These are phyloP conservation scores for Gracilaria vermiculophylla DNA, from an alignment of 23 red algal genomes.

Conservation along the genomic window DNA sequence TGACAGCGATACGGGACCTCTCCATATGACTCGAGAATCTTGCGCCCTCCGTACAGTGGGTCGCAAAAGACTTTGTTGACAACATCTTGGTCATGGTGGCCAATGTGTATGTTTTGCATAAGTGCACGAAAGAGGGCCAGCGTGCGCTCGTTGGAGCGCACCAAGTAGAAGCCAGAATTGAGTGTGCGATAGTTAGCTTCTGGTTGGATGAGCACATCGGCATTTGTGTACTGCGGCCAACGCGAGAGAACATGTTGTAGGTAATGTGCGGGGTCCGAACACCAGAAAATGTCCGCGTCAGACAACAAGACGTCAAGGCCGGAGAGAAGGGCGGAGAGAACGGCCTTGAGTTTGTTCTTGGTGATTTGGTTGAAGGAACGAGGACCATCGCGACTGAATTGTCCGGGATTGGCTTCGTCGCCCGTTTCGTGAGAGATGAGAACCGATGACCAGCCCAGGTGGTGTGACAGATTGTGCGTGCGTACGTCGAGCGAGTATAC, in stretches of 20 bases:
- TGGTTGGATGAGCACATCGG: conserved; percentile 53
- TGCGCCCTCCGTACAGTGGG: conserved; percentile 4
- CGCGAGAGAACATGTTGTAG: background rate
- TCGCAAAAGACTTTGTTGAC: conserved; percentile 61
- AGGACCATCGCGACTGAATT: background rate
- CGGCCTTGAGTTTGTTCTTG: conserved; percentile 42
- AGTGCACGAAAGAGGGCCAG: conserved; percentile 16
- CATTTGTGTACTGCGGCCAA: background rate
- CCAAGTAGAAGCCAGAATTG: conserved; percentile 50
- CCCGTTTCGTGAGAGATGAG: conserved; percentile 18
- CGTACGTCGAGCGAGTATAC: conserved; percentile 38
- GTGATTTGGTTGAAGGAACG: conserved; percentile 26
- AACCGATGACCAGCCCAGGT: conserved; percentile 16
- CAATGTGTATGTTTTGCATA: conserved; percentile 19
- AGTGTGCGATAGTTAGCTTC: conserved; percentile 46
- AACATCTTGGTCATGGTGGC: conserved; percentile 55
- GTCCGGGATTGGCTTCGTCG: conserved; percentile 21
- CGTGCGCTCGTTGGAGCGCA: conserved; percentile 13
- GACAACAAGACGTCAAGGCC: conserved; percentile 50
- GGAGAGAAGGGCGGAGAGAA: conserved; percentile 24
- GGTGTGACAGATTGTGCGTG: conserved; percentile 9
- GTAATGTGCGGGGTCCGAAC: background rate
- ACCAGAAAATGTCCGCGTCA: conserved; percentile 57
- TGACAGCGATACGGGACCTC: conserved; percentile 38
- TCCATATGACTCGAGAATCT: background rate